Base-by-base conservation (phyloP, 2,329 filamentous ascomycete genomes). In the Nemania sp. region DNA sequence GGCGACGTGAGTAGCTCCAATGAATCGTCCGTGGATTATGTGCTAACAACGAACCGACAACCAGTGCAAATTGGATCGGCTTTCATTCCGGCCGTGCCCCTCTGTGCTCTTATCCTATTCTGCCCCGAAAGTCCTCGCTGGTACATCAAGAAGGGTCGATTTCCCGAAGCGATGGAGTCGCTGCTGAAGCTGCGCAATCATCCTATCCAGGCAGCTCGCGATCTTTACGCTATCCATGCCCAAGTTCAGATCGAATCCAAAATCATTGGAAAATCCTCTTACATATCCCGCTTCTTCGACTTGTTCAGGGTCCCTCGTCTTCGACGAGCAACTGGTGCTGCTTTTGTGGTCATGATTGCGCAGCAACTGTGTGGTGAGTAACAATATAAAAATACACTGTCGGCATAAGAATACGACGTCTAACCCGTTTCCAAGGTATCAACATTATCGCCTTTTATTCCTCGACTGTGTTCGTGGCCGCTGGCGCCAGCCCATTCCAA, bases 401-500 rank as follows among this genome's bases (percentile, higher is more conserved):
- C 6, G 5, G 11, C 35, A 39, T 39, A 15, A 15, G 34, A 12
- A 15, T 32, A 6, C 2, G 20, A 20, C 12, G 6, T 40, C 57
- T 60, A 35, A 63, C 50, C 34, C 40, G 43, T 15, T n/a, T 46
- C 9, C 13, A 11, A 65, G 64, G 64, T 55, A 82, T 90, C 73
- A 90, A 90, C 69, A 89, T 91, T 57, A 89, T 92, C 57, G 87
- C 88, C 0, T 92, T 92, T 73, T 92, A 92, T 74, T 88, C 85
- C 0, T 87, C 85, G 0, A 88, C 86, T 10, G 79, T 87, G 13
- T 87, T 87, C 67, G 68, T 73, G 35, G 72, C 87, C 1, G 83
- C 87, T 1, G 87, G 86, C 3, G 83, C 85, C 25, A 73, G 60
- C 46, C 74, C 80, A 1, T 82, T 81, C 45, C 75, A 81, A 25